Conservation (phyloP, 768 basidiomycete species). For the Phaeotremella fagi region DNA sequence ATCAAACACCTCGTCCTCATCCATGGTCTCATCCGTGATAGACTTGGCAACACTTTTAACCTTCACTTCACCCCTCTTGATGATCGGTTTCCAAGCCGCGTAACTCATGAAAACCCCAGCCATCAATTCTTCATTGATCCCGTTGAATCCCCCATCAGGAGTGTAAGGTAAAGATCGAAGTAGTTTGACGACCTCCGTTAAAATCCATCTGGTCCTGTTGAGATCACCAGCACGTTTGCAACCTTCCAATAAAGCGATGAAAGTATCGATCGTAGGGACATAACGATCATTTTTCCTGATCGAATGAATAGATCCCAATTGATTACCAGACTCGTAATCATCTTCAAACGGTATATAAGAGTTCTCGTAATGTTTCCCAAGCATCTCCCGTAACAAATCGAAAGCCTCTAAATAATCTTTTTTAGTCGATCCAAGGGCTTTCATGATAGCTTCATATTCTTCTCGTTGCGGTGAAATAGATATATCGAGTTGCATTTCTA, state of each 20-base stretch:
- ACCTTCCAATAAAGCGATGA: slow-evolving; percentile 80
- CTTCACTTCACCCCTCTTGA: slow-evolving; percentile 56
- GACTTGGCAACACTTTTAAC: slow-evolving; percentile 28
- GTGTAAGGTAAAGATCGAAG: slow-evolving; percentile 11
- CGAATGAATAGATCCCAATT: neutral
- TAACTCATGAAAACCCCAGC: slow-evolving; percentile 82
- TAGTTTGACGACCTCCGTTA: slow-evolving; percentile 69
- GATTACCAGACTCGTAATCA: slow-evolving; percentile 17
- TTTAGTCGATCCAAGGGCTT: slow-evolving; percentile 61
- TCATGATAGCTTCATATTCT: slow-evolving; percentile 77
- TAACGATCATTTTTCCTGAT: slow-evolving; percentile 31
- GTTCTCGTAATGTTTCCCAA: slow-evolving; percentile 69
- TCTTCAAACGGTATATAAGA: slow-evolving; percentile 35
- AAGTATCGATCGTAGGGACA: slow-evolving; percentile 63
- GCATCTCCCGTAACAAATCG: slow-evolving; percentile 78
- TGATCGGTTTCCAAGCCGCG: slow-evolving; percentile 69
- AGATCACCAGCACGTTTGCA: slow-evolving; percentile 83
- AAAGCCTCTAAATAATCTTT: slow-evolving; percentile 75
- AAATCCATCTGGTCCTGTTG: slow-evolving; percentile 75
- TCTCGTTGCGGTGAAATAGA: slow-evolving; percentile 59
- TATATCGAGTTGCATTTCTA: slow-evolving; percentile 72
- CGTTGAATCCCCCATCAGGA: slow-evolving; percentile 1
- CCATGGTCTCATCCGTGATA: slow-evolving; percentile 4
- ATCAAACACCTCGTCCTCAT: slow-evolving; percentile 9
- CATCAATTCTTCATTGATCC: slow-evolving; percentile 65